Percentiles rank a stretch among this genome's conserved stretches.
Conservation (phyloP, 1,284 basidiomycete species). For the Apiotrichum sp. region DNA sequence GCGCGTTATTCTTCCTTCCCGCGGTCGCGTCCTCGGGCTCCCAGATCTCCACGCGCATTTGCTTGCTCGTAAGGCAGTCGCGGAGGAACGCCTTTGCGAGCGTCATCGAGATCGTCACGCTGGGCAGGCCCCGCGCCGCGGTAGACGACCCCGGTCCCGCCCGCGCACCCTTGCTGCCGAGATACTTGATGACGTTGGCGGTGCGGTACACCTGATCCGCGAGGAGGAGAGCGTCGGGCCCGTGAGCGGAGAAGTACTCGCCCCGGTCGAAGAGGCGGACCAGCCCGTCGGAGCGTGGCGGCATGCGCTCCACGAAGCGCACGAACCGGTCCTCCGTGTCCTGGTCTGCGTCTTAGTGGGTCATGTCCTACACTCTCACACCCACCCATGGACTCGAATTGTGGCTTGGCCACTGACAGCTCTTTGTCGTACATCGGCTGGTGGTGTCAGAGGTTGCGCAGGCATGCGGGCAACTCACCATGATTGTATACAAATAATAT, state of each 20-base stretch:
- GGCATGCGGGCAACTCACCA: not conserved
- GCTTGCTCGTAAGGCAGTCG: slow-evolving; percentile 82
- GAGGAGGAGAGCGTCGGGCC: slow-evolving; percentile 78
- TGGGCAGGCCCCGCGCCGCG: slow-evolving; percentile 53
- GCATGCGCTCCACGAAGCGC: slow-evolving; percentile 63
- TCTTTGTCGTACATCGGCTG: slow-evolving; percentile 46
- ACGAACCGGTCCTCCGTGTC: slow-evolving; percentile 69
- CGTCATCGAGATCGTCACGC: slow-evolving; percentile 69
- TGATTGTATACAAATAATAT: not conserved
- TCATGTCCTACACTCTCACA: not conserved
- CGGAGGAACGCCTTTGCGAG: slow-evolving; percentile 83
- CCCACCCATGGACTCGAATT: slow-evolving; percentile 42
- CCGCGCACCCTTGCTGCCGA: slow-evolving; percentile 46
- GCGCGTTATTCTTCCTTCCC: slow-evolving; percentile 51
- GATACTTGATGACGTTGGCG: slow-evolving; percentile 75
- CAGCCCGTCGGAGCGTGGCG: slow-evolving; percentile 52
- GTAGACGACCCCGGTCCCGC: not conserved
- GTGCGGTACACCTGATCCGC: slow-evolving; percentile 75
- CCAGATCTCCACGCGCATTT: slow-evolving; percentile 94
- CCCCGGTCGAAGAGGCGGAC: slow-evolving; percentile 76
- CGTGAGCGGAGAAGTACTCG: slow-evolving; percentile 84
- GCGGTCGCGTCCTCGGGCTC: slow-evolving; percentile 61
- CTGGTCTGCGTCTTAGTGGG: slow-evolving; percentile 46
- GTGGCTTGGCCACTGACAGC: slow-evolving; percentile 35
- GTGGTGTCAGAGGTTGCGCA: not conserved